A percentile compares a stretch with the other conserved stretches of the same genome.
Evolutionary conservation across 208 protist species (phyloP).

Genomic region (Leishmania lainsoni): DNA sequence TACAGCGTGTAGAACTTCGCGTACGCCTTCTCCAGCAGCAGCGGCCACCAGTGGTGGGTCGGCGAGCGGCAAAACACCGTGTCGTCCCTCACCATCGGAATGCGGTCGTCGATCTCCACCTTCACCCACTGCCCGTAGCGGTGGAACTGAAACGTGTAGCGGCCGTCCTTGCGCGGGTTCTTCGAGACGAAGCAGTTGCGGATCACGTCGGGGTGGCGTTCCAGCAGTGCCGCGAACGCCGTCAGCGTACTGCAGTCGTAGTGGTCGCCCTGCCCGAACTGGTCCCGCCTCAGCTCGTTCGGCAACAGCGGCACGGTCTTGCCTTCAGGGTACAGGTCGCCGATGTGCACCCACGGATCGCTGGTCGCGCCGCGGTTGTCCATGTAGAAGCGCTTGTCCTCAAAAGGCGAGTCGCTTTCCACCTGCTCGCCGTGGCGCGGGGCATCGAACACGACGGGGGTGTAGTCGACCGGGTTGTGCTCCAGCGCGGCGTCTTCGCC

Average conservation of each 20-base stretch:
- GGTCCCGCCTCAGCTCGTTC: slow-evolving; percentile 40
- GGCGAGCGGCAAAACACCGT: slow-evolving; percentile 71
- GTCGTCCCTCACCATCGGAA: slow-evolving; percentile 55
- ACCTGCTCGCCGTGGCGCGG: slow-evolving; percentile 29
- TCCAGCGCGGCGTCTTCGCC: slow-evolving; percentile 42
- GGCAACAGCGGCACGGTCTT: slow-evolving; percentile 60
- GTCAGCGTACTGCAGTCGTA: slow-evolving; percentile 65
- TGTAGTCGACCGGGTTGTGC: slow-evolving; percentile 59
- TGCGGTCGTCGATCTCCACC: slow-evolving; percentile 67
- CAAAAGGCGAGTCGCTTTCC: slow-evolving; percentile 59
- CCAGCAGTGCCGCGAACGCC: slow-evolving; percentile 48
- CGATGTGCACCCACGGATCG: slow-evolving; percentile 66
- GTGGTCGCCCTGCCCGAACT: slow-evolving; percentile 69
- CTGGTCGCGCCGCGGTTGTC: slow-evolving; percentile 46
- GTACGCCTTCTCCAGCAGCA: slow-evolving; percentile 75
- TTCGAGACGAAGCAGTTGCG: slow-evolving; percentile 55
- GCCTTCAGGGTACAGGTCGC: slow-evolving; percentile 68
- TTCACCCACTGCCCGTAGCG: slow-evolving; percentile 31
- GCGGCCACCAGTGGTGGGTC: slow-evolving; percentile 74
- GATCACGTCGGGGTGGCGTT: slow-evolving; percentile 55
- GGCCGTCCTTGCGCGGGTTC: slow-evolving; percentile 42
- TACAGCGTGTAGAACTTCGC: slow-evolving; percentile 86
- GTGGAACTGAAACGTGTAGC: slow-evolving; percentile 14
- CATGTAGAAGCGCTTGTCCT: slow-evolving; percentile 54
- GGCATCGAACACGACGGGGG: slow-evolving; percentile 44